Base-by-base conservation (phyloP, 306 rosid species). In the Vicia faba region DNA sequence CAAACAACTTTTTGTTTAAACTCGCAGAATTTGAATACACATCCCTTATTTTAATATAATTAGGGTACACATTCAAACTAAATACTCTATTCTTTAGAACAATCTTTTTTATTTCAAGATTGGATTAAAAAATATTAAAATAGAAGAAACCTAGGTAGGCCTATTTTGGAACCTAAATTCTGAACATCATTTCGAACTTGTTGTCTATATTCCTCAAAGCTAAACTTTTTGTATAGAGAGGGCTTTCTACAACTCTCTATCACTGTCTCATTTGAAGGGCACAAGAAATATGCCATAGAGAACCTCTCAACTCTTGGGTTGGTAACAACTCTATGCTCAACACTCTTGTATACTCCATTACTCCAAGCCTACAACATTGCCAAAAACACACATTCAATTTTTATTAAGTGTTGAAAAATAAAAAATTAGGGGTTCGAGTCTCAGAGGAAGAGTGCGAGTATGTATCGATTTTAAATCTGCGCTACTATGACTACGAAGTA, bases 131-230 rank as follows among this genome's bases (percentile, higher is more conserved):
- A 15, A 18, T 20, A 51, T 51, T 51, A 51, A 51, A 51, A 51
- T 2, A 51, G 31, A 72, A 82, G 85, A 80, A 93, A 93, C 68
- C 89, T 83, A 19, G 86, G 87, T 19, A 93, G 83, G 12, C 98
- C 98, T 40, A 86, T 64, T 81, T 93, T 93, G 44, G 78, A 49
- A 39, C 98, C 98, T 58, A 75, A 39, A 4, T 74, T 81, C 8
- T 79, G 71, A 61, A 89, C 98, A 80, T 93, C 97, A 41, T 86
- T 85, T 59, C 85, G 87, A 66, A 93, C 96, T 59, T 88, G 95
- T 48, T 82, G 73, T 61, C 91, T 78, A 64, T 82, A 93, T 41
- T 93, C 90, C n/a, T 73, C 70, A 64, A 93, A 93, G 86, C 90
- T 93, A 58, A 93, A 93, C 50, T 87, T 83, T 75, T 75, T 84